Conservation (phyloP, 2,329 filamentous ascomycete species). For the Fusarium tricinctum region DNA sequence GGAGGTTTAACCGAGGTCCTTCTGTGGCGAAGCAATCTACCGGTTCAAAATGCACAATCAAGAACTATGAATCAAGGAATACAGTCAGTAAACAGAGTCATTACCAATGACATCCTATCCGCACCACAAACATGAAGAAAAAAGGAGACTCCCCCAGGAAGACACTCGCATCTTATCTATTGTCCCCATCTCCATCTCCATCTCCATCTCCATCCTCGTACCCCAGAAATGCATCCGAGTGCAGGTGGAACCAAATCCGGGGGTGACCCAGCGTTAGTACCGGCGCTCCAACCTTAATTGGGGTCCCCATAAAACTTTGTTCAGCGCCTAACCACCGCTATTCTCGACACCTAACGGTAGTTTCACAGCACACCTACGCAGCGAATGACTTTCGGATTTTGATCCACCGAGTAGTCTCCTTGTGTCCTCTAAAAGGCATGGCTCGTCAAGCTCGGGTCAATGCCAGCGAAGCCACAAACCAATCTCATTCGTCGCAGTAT, state of each 20-base stretch:
- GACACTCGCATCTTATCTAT: neutral
- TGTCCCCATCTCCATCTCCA: neutral
- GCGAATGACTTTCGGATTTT: conserved; percentile 1
- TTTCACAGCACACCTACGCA: too few species aligned
- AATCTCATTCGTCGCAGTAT: conserved; percentile 11
- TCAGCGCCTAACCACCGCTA: neutral
- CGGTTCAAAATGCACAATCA: neutral
- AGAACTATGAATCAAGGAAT: neutral
- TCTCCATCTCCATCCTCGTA: conserved; percentile 4
- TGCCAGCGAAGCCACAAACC: conserved; percentile 3
- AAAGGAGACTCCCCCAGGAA: neutral
- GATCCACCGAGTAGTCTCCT: neutral
- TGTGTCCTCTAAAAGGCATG: conserved; percentile 2
- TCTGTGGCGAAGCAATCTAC: neutral
- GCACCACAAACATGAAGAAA: neutral
- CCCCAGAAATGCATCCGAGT: conserved; percentile 23
- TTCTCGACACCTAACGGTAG: neutral
- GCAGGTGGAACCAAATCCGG: conserved; percentile 16
- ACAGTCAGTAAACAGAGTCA: fast-evolving
- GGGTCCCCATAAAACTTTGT: neutral
- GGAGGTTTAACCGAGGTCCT: conserved; percentile 24
- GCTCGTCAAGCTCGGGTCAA: conserved; percentile 16
- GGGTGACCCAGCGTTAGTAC: conserved; percentile 14
- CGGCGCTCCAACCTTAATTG: conserved; percentile 24
- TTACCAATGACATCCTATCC: neutral